phyloP scores from a whole-genome alignment of 352 stramenopile species.

The Peronosclerospora sorghi region DNA sequence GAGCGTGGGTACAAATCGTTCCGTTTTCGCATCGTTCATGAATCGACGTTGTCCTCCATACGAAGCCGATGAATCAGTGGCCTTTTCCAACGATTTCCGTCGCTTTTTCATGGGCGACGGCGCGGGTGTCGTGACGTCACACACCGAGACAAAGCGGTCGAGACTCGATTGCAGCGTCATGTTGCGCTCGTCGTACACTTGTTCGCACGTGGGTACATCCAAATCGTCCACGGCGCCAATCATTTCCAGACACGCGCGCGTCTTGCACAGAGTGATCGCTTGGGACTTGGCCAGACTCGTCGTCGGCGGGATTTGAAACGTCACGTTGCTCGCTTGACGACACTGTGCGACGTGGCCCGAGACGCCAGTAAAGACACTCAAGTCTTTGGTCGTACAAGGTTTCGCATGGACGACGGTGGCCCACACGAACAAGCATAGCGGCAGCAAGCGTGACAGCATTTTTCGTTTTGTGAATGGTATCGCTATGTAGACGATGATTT shows the following conservation, averaged over 20 bases:
- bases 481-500: slow-evolving; percentile 12
- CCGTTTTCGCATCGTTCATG: too few species aligned
- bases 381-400: slow-evolving; percentile 25
- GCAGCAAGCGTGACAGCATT: neutral
- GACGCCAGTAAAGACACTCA: slow-evolving; percentile 39
- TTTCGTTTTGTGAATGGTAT: slow-evolving; percentile 6
- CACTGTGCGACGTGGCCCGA: slow-evolving; percentile 28
- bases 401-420: slow-evolving; percentile 1
- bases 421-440: neutral
- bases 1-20: too few species aligned
- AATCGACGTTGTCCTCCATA: too few species aligned
- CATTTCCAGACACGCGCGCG: slow-evolving; percentile 35
- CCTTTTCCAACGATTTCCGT: slow-evolving; percentile 18
- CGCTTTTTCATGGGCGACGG: slow-evolving; percentile 33
- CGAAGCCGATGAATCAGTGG: slow-evolving; percentile 11
- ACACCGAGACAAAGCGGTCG: slow-evolving; percentile 33
- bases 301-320: slow-evolving; percentile 29
- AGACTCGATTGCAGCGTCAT: slow-evolving; percentile 38
- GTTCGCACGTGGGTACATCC: slow-evolving; percentile 38
- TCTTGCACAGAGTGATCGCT: slow-evolving; percentile 27
- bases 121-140: slow-evolving; percentile 23
- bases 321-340: slow-evolving; percentile 23
- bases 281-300: slow-evolving; percentile 19
- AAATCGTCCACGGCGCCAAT: slow-evolving; percentile 49
- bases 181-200: slow-evolving; percentile 33